These are phyloP conservation scores for Penicillium roqueforti DNA, from an alignment of 495 filamentous ascomycete genomes.

Conservation along the genomic window DNA sequence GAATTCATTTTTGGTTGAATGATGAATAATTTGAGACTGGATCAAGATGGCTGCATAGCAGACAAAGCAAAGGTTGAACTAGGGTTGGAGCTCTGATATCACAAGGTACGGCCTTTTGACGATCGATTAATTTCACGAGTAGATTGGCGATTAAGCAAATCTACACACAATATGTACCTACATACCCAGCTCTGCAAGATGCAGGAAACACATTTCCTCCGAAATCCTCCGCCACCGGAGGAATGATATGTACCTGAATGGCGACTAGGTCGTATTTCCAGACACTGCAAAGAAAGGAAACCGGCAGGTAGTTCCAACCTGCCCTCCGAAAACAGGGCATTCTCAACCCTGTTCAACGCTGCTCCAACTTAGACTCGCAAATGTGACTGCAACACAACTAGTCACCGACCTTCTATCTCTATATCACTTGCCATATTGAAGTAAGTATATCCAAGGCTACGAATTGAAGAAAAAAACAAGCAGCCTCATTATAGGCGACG, in stretches of 20 bases:
- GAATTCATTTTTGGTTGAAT: slow-evolving; percentile 6
- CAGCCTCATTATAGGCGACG: neutral
- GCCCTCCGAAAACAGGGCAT: neutral
- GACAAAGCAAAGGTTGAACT: neutral
- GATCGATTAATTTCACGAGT: neutral
- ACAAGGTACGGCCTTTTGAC: neutral
- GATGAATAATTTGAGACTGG: neutral
- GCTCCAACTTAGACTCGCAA: neutral
- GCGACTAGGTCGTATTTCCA: too few relatives aligned
- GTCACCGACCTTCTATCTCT: neutral
- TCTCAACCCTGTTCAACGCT: neutral
- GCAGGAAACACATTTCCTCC: neutral
- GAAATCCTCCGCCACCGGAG: neutral
- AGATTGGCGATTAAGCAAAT: neutral
- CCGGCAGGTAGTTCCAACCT: neutral
- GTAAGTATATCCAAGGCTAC: neutral
- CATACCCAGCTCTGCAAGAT: neutral
- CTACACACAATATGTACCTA: slow-evolving; percentile 4
- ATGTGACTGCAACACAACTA: neutral
- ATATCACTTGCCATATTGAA: neutral
- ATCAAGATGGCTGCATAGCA: slow-evolving; percentile 1
- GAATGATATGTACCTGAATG: neutral
- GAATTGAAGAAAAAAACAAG: neutral
- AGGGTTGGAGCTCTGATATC: neutral
- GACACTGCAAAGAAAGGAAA: neutral